Conservation (phyloP, 2,329 filamentous ascomycete species). For the Talaromyces sp. region DNA sequence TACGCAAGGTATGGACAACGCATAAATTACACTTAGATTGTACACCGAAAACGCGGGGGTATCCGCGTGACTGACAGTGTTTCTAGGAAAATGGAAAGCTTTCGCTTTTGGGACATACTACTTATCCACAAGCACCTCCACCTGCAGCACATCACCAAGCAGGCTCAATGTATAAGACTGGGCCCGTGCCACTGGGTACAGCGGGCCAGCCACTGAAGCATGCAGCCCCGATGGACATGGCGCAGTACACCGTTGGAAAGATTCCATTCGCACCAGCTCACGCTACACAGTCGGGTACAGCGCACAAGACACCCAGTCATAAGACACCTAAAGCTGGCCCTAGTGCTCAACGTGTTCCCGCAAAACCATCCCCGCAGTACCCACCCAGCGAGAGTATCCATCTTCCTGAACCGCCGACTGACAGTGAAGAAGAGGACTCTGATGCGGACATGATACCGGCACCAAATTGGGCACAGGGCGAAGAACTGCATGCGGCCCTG, state of each 20-base stretch:
- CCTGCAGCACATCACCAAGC: slow-evolving; percentile 26
- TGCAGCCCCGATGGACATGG: slow-evolving; percentile 66
- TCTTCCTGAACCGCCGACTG: slow-evolving; percentile 90
- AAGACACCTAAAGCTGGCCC: slow-evolving; percentile 43
- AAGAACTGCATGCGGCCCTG: slow-evolving; percentile 72
- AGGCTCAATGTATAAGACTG: slow-evolving; percentile 34
- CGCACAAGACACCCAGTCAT: slow-evolving; percentile 63
- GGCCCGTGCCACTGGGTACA: slow-evolving; percentile 27
- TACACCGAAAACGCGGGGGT: slow-evolving; percentile 8
- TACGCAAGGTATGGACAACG: slow-evolving; percentile 61
- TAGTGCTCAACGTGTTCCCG: slow-evolving; percentile 32
- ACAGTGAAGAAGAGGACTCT: slow-evolving; percentile 81
- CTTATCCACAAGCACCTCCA: slow-evolving; percentile 32
- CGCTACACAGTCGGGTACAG: slow-evolving; percentile 44
- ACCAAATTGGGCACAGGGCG: slow-evolving; percentile 84
- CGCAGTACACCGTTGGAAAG: slow-evolving; percentile 80
- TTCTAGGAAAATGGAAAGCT: slow-evolving; percentile 34
- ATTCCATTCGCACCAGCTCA: slow-evolving; percentile 80
- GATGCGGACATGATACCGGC: slow-evolving; percentile 60
- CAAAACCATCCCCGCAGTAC: slow-evolving; percentile 75
- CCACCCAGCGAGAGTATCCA: slow-evolving; percentile 86
- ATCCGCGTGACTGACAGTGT: slow-evolving; percentile 9
- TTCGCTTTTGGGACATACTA: slow-evolving; percentile 38
- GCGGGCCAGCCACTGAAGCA: slow-evolving; percentile 62
- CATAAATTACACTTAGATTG: slow-evolving; percentile 2